Conservation (phyloP, 1,284 basidiomycete genomes). For the Rhizoctonia solani region DNA sequence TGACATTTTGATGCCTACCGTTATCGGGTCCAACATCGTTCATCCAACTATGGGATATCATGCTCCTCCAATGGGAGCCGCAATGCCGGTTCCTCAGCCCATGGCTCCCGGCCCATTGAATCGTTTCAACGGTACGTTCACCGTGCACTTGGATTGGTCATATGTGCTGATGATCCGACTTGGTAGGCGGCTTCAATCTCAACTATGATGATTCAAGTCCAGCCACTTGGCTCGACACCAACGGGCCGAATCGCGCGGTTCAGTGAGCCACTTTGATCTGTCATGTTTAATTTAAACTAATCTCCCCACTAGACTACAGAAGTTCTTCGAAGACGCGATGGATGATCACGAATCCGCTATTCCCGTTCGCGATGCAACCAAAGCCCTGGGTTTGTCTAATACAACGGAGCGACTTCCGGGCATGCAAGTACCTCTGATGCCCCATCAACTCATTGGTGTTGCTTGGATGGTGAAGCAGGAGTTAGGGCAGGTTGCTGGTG, state of each 20-base stretch:
- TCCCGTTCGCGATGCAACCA: constrained; percentile 38
- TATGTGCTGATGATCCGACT: constrained; percentile 39
- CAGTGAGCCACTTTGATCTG: constrained; percentile 43
- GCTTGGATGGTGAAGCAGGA: constrained; percentile 63
- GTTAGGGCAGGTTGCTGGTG: constrained; percentile 40
- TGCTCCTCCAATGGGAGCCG: neutral
- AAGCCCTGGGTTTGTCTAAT: constrained; percentile 4
- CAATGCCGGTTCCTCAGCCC: constrained; percentile 3
- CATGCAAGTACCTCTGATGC: constrained; percentile 42
- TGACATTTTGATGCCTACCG: constrained; percentile 1
- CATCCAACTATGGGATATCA: constrained; percentile 14
- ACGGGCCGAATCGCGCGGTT: constrained; percentile 54
- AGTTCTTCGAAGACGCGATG: constrained; percentile 33
- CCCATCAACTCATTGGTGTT: constrained; percentile 49
- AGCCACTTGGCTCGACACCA: constrained; percentile 51
- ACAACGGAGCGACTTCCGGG: constrained; percentile 41
- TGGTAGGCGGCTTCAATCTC: constrained; percentile 48
- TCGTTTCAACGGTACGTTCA: constrained; percentile 8
- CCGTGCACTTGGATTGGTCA: neutral
- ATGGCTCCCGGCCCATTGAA: neutral
- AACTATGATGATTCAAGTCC: constrained; percentile 55
- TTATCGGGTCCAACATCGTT: constrained; percentile 4
- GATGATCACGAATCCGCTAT: constrained; percentile 39
- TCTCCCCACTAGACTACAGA: neutral
- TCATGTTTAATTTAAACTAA: neutral